Conservation (phyloP, 2,329 filamentous ascomycete genomes). For the Cytospora leucostoma region DNA sequence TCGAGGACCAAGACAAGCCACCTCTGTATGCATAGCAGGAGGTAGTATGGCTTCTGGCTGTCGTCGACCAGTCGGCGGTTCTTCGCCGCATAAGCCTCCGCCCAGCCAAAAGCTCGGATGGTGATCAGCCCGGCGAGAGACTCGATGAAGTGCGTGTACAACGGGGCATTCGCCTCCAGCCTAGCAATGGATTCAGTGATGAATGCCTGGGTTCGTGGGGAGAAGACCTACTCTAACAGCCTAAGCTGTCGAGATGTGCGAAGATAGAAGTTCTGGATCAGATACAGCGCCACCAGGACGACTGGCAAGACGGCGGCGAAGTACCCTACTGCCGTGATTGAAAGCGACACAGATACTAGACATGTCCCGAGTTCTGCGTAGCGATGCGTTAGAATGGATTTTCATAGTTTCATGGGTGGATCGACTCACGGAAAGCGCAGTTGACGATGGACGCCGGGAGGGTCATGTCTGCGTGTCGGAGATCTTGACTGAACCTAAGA, state of each 20-base stretch:
- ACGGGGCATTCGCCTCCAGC: slow-evolving; percentile 13
- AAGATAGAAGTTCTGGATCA: slow-evolving; percentile 56
- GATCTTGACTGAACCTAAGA: slow-evolving; percentile 21
- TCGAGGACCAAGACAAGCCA: slow-evolving; percentile 54
- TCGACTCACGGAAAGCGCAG: slow-evolving; percentile 9
- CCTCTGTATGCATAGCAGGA: slow-evolving; percentile 51
- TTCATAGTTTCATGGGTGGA: not conserved
- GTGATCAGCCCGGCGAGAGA: slow-evolving; percentile 49
- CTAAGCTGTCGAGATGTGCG: slow-evolving; percentile 59
- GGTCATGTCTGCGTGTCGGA: slow-evolving; percentile 15
- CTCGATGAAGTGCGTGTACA: slow-evolving; percentile 40
- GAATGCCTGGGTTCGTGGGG: slow-evolving; percentile 39
- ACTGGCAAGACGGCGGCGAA: slow-evolving; percentile 48
- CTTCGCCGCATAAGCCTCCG: slow-evolving; percentile 40
- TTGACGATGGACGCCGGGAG: slow-evolving; percentile 15
- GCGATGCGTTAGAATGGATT: slow-evolving; percentile 5
- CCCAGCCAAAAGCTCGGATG: slow-evolving; percentile 53
- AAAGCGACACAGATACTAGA: slow-evolving; percentile 10
- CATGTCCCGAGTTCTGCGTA: slow-evolving; percentile 10
- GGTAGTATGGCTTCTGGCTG: slow-evolving; percentile 54
- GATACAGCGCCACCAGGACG: slow-evolving; percentile 46
- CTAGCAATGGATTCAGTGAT: slow-evolving; percentile 27
- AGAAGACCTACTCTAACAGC: slow-evolving; percentile 55
- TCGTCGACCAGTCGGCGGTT: slow-evolving; percentile 47
- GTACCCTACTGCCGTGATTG: slow-evolving; percentile 8